Conservation (phyloP, 805 yeast species). For the Candida nanaspora region DNA sequence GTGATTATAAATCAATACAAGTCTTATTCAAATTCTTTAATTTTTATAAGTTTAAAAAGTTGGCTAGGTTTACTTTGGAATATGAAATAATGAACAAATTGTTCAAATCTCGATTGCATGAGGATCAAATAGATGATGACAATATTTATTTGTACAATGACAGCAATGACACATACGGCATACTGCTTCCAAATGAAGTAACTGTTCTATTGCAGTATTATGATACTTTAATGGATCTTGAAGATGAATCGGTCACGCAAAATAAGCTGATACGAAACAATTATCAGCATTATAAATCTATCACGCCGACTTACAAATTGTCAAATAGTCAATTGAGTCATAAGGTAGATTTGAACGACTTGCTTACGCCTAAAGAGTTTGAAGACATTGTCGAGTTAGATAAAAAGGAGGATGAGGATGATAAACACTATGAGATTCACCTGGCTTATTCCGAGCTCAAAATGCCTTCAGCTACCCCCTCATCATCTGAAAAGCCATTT, state of each 20-base stretch:
- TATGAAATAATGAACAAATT: constrained; percentile 38
- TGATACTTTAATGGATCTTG: constrained; percentile 10
- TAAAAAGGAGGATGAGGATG: constrained; percentile 10
- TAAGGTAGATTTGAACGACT: constrained; percentile 6
- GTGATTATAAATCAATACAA: constrained; percentile 49
- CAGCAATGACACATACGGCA: no score
- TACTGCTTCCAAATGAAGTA: constrained; percentile 25
- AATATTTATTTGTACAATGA: constrained; percentile 11
- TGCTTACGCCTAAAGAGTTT: constrained; percentile 11
- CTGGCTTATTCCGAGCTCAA: neutral
- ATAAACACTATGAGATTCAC: constrained; percentile 6
- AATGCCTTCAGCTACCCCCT: no score
- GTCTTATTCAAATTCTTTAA: constrained; percentile 44
- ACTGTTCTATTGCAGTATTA: constrained; percentile 14
- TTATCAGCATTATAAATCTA: neutral
- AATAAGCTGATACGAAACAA: neutral
- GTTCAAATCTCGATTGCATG: constrained; percentile 22
- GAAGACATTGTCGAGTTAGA: constrained; percentile 17
- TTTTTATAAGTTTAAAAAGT: constrained; percentile 38
- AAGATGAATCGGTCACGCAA: constrained; percentile 9
- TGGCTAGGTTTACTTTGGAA: constrained; percentile 54
- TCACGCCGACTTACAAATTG: constrained; percentile 1
- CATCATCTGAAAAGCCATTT: no score
- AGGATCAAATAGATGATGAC: constrained; percentile 2
- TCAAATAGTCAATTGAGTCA: constrained; percentile 2